Evolutionary conservation across 2,329 filamentous ascomycete genomes (phyloP).

Genomic region (Trichophyton verrucosum): DNA sequence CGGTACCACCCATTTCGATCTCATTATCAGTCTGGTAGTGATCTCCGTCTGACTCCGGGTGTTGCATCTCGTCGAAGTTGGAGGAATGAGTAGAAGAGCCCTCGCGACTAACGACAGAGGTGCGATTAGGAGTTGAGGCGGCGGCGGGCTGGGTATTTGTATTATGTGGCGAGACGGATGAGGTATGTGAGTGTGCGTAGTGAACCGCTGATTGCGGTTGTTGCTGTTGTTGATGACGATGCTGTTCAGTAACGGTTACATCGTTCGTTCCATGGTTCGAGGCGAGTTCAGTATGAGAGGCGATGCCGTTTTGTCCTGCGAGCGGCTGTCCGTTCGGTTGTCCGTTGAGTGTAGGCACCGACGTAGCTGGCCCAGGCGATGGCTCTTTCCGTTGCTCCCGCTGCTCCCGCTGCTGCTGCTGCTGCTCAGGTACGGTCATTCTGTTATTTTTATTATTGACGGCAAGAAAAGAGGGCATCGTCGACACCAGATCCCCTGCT

Average conservation of each 20-base stretch:
- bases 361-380: not conserved
- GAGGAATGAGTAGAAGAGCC: constrained; percentile 51
- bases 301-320: not conserved
- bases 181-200: not conserved
- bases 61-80: constrained; percentile 21
- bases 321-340: not conserved
- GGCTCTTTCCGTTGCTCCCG: not conserved
- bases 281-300: not conserved
- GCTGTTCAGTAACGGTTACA: not conserved
- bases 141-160: too few species aligned
- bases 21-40: constrained; percentile 8
- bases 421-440: not conserved
- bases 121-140: not conserved
- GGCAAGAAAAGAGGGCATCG: constrained; percentile 48
- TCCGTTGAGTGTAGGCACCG: not conserved
- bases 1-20: constrained; percentile 61
- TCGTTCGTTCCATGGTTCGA: not conserved
- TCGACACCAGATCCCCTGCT: not conserved
- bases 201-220: not conserved
- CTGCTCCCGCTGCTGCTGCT: not conserved
- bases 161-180: not conserved
- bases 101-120: constrained; percentile 38
- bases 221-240: not conserved
- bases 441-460: constrained; percentile 34
- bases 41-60: constrained; percentile 4